Conservation (phyloP, 257 asterid species). For the Perilla frutescens region DNA sequence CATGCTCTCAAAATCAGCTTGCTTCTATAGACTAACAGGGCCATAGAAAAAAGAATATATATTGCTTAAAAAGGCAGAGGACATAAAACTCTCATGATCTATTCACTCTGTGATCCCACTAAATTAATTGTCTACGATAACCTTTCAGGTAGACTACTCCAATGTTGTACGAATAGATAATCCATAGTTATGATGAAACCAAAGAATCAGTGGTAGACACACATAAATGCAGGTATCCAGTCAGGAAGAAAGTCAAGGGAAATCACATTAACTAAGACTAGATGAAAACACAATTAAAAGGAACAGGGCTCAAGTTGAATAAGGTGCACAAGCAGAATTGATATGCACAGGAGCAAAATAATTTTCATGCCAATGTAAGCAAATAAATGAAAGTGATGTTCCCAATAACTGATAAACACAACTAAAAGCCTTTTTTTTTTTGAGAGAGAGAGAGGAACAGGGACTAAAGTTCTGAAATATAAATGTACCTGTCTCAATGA, state of each 20-base stretch:
- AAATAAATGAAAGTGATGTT: slow-evolving; percentile 17
- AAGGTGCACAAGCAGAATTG: neutral
- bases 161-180: neutral
- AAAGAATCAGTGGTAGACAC: neutral
- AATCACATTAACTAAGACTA: neutral
- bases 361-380: neutral
- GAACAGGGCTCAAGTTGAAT: neutral
- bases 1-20: neutral
- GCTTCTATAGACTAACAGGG: neutral
- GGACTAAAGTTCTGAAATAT: slow-evolving; percentile 2
- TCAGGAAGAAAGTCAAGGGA: too few species aligned
- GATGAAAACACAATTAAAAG: slow-evolving; percentile 8
- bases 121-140: neutral
- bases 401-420: slow-evolving; percentile 7
- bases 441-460: neutral
- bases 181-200: neutral
- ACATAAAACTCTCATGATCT: neutral
- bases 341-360: slow-evolving; percentile 7
- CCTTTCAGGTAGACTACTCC: neutral
- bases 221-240: too few species aligned
- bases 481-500: slow-evolving; percentile 83
- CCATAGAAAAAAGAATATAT: neutral
- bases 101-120: slow-evolving; percentile 17
- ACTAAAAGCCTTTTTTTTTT: neutral
- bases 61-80: too few species aligned